Conservation (phyloP, 257 asterid species). For the Fraxinus anomala region DNA sequence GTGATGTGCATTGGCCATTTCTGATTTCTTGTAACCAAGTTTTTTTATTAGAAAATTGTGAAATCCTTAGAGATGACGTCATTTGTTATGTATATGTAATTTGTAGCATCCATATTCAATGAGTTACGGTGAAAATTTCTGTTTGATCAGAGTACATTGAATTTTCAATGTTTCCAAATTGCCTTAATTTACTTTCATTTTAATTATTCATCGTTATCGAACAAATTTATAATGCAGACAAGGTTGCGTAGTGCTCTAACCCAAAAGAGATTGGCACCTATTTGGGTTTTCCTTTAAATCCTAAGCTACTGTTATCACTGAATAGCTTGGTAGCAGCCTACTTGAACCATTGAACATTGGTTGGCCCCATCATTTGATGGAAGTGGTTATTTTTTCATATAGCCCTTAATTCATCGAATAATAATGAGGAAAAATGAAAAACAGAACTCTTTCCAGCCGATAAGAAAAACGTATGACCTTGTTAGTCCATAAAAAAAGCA, state of each 20-base stretch:
- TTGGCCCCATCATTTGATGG: neutral
- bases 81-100: conserved; percentile 5
- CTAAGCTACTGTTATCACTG: neutral
- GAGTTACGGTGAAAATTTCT: conserved; percentile 11
- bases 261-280: neutral
- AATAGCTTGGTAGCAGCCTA: neutral
- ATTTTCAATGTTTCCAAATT: neutral
- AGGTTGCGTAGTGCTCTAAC: neutral
- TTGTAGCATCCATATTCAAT: conserved; percentile 3
- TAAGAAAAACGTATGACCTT: neutral
- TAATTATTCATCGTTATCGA: neutral
- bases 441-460: neutral
- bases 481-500: neutral
- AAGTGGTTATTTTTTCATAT: neutral
- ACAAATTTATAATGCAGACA: neutral
- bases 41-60: conserved; percentile 20
- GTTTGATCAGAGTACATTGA: neutral
- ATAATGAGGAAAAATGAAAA: neutral
- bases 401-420: neutral
- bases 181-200: neutral
- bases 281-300: neutral
- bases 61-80: conserved; percentile 18
- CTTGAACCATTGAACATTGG: neutral
- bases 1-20: neutral
- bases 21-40: neutral